phyloP scores from a whole-genome alignment of 768 basidiomycete genomes.

The Mycena rosella region DNA sequence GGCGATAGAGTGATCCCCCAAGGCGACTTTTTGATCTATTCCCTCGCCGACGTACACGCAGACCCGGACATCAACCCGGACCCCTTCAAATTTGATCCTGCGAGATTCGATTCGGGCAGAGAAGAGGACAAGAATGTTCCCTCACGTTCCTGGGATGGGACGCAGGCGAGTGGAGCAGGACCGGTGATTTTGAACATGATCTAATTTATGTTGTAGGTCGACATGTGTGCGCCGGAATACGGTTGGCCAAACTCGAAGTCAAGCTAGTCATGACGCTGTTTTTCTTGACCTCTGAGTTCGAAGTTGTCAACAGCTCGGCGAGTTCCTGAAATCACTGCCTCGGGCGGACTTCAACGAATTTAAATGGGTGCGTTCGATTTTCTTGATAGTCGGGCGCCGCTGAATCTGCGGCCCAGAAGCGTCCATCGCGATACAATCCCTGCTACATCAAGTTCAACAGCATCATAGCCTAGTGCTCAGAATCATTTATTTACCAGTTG shows the following conservation, averaged over 20 bases:
- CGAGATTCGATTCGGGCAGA: slow-evolving; percentile 7
- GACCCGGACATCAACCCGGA: slow-evolving; percentile 33
- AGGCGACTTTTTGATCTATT: slow-evolving; percentile 33
- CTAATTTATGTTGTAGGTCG: not conserved
- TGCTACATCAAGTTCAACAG: slow-evolving; percentile 16
- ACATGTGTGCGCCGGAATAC: not conserved
- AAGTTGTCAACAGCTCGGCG: not conserved
- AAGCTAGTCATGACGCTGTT: slow-evolving; percentile 9
- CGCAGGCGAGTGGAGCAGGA: slow-evolving; percentile 1
- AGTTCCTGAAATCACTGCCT: not conserved
- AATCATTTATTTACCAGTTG: too few species aligned
- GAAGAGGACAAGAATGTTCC: slow-evolving; percentile 12
- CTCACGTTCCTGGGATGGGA: slow-evolving; percentile 9
- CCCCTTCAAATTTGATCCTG: slow-evolving; percentile 30
- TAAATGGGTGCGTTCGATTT: not conserved
- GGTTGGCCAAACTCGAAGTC: slow-evolving; percentile 4
- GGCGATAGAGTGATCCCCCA: slow-evolving; percentile 17
- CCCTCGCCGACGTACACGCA: slow-evolving; percentile 24
- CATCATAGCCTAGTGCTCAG: too few species aligned
- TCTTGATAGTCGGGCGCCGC: too few species aligned
- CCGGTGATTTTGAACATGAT: not conserved
- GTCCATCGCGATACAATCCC: not conserved
- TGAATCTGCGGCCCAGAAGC: not conserved
- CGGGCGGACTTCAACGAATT: slow-evolving; percentile 6
- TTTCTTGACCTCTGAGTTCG: not conserved